A percentile compares a stretch with the other conserved stretches of the same genome.
phyloP scores from a whole-genome alignment of 805 yeast genomes.

The Ogataea polymorpha region DNA sequence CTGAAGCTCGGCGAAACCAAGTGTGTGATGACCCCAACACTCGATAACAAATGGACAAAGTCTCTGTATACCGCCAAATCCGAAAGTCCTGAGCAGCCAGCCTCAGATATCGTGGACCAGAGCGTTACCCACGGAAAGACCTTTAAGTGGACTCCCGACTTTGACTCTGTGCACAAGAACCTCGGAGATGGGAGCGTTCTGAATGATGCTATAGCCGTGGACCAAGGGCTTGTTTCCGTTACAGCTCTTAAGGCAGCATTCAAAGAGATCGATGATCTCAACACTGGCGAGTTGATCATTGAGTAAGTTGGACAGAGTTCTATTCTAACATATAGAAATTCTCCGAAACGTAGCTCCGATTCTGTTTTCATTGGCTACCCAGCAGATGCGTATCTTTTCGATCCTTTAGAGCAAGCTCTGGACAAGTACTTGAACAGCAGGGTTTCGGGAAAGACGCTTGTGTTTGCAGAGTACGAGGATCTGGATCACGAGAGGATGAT shows the following conservation, averaged over 20 bases:
- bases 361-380: conserved; percentile 7
- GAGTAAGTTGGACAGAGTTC: conserved; percentile 34
- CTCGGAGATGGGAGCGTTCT: conserved; percentile 42
- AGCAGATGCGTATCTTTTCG: conserved; percentile 36
- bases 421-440: conserved; percentile 14
- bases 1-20: conserved; percentile 56
- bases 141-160: conserved; percentile 84
- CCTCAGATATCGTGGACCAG: conserved; percentile 47
- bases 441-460: conserved; percentile 45
- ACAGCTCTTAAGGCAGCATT: conserved; percentile 75
- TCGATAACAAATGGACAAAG: conserved; percentile 72
- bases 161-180: conserved; percentile 58
- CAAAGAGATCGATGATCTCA: conserved; percentile 45
- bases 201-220: conserved; percentile 69
- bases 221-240: conserved; percentile 59
- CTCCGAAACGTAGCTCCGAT: conserved; percentile 4
- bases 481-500: conserved; percentile 67
- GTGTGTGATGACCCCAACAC: conserved; percentile 71
- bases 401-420: conserved; percentile 41
- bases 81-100: conserved; percentile 10
- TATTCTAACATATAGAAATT: conserved; percentile 8
- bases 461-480: conserved; percentile 88
- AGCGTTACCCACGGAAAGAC: conserved; percentile 40
- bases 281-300: conserved; percentile 55
- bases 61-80: conserved; percentile 21